Base-by-base conservation (phyloP, 2,329 filamentous ascomycete species). In the Ceratocystis lukuohia region DNA sequence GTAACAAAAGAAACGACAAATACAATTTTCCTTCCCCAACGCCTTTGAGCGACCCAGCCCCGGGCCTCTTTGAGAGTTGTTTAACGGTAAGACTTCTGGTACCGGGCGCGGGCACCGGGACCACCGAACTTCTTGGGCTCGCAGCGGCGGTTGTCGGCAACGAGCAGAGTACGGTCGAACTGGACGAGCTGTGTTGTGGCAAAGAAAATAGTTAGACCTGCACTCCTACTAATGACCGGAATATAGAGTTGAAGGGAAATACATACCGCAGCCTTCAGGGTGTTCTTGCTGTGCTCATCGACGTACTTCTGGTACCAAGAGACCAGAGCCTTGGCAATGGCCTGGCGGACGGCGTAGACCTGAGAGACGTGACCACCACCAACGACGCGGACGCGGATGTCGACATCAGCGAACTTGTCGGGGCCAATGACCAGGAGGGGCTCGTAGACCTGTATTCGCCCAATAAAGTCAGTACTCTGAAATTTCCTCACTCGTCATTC, bases 1-100 rank as follows among this genome's bases (percentile, higher is more conserved):
- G 67, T 68, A 68, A 68, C 64, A 68, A 68, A 68, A 68, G 67
- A 68, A 68, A 68, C 63, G 63, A 68, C 67, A 68, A 68, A 68
- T 61, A 66, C 67, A 68, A 68, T 68, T 68, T 68, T 68, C 64
- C 67, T 68, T 65, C 63, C 67, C 64, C 64, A 68, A 68, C 67
- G 64, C 67, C 67, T 68, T 68, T 68, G 64, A 64, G 65, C 67
- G 50, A 66, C 67, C 67, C 64, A 65, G 65, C 67, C 67, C 64
- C 64, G 64, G 67, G 67, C 59, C 61, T 66, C 61, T 57, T 59
- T 61, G 67, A 68, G 67, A 68, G 61, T 66, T 66, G 71, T 74
- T 91, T 93, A 96, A 92, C 92, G 91, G 88, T 96, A 96, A 74
- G 92, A 96, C 85, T 96, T 96, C 85, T 97, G 93, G 92, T 91